A percentile compares a stretch with the other conserved stretches of the same genome.
Evolutionary conservation across 2,329 filamentous ascomycete genomes (phyloP).

Genomic region (Didymella sp.): DNA sequence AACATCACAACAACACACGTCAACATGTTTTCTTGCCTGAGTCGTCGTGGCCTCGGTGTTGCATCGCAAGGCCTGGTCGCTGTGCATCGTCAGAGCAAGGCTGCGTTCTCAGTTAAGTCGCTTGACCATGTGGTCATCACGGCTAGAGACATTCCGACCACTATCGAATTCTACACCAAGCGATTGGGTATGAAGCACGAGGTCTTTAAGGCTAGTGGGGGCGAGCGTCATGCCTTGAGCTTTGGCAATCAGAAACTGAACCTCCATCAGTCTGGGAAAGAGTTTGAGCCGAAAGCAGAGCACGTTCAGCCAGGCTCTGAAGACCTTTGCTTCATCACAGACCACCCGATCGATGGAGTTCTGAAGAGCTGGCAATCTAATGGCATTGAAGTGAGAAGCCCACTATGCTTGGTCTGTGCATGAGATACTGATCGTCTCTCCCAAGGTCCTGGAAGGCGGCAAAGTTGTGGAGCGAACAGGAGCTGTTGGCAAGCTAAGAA

Average conservation of each 20-base stretch:
- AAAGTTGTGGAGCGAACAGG: slow-evolving; percentile 17
- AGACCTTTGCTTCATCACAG: slow-evolving; percentile 22
- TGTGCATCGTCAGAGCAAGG: not conserved
- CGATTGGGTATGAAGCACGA: slow-evolving; percentile 22
- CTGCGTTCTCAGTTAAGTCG: slow-evolving; percentile 11
- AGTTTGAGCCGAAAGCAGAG: slow-evolving; percentile 25
- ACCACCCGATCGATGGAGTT: slow-evolving; percentile 16
- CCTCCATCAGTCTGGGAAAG: slow-evolving; percentile 21
- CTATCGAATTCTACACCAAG: slow-evolving; percentile 17
- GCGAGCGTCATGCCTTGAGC: slow-evolving; percentile 18
- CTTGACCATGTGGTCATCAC: slow-evolving; percentile 24
- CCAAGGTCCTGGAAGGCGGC: slow-evolving; percentile 9
- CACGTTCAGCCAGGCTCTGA: slow-evolving; percentile 17
- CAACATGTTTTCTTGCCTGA: not conserved
- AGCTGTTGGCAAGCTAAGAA: slow-evolving; percentile 17
- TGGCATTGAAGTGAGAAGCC: slow-evolving; percentile 1
- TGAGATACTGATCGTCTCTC: not conserved
- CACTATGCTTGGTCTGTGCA: not conserved
- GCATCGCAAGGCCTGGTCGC: not conserved
- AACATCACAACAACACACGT: not conserved
- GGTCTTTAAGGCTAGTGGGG: slow-evolving; percentile 8
- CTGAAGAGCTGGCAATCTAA: slow-evolving; percentile 3
- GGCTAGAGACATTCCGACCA: slow-evolving; percentile 12
- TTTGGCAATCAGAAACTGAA: slow-evolving; percentile 26
- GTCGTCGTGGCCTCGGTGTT: not conserved